Evolutionary conservation across 2,329 filamentous ascomycete genomes (phyloP).

Genomic region (Capronia epimyces): DNA sequence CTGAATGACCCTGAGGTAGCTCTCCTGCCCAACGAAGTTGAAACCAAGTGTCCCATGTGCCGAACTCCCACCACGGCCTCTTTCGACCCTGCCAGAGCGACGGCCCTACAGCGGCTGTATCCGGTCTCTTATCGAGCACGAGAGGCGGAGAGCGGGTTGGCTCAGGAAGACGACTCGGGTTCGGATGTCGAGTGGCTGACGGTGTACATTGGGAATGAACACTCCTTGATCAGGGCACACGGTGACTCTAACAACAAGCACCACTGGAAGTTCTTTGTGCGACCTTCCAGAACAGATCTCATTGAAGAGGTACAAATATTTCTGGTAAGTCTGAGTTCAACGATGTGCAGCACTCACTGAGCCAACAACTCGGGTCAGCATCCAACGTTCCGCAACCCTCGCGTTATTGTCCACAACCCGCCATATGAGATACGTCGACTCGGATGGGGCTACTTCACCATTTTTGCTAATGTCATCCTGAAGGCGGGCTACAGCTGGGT

Average conservation of each 20-base stretch:
- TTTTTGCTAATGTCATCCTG: constrained; percentile 24
- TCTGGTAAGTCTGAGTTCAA: constrained; percentile 15
- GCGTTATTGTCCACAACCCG: constrained; percentile 20
- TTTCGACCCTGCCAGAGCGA: constrained; percentile 11
- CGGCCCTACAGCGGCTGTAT: constrained; percentile 15
- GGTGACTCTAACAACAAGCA: constrained; percentile 22
- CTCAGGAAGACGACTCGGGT: constrained; percentile 14
- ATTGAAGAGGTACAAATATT: constrained; percentile 27
- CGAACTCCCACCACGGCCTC: constrained; percentile 20
- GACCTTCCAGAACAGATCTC: constrained; percentile 23
- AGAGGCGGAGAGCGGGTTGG: constrained; percentile 1
- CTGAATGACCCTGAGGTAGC: constrained; percentile 20
- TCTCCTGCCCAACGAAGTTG: constrained; percentile 23
- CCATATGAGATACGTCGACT: constrained; percentile 25
- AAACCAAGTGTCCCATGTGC: constrained; percentile 27
- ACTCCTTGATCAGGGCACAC: constrained; percentile 19
- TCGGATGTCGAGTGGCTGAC: constrained; percentile 23
- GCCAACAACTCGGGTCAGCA: constrained; percentile 14
- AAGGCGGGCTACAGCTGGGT: constrained; percentile 27
- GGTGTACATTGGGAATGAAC: constrained; percentile 26
- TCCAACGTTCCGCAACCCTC: constrained; percentile 24
- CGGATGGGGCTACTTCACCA: constrained; percentile 27
- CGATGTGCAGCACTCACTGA: neutral
- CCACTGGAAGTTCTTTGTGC: constrained; percentile 27
- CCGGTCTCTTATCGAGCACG: constrained; percentile 18